Base-by-base conservation (phyloP, 2,329 filamentous ascomycete genomes). In the Aspergillus pseudotamarii region DNA sequence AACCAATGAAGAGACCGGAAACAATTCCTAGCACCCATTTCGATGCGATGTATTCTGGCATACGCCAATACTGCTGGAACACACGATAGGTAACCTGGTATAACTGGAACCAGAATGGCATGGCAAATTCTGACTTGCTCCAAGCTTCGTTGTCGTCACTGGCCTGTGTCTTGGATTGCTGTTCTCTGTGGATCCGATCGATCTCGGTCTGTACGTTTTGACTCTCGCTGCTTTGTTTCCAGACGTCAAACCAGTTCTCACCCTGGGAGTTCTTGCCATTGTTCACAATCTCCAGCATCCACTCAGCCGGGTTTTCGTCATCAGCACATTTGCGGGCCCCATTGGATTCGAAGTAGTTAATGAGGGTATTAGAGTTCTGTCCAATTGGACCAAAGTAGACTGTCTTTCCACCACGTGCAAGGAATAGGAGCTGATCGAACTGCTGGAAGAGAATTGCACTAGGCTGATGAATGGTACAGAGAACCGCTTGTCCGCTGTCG, bases 381-480 rank as follows among this genome's bases (percentile, higher is more conserved):
- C 89, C 89, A 48, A 90, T 87, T 5, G 89, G 80, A 1, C 88
- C 89, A 73, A 90, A 90, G 69, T 91, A 91, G 0, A 89, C 86
- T 0, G 87, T 90, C 71, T 84, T 87, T 0, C 88, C 89, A 14
- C 88, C 88, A 57, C 83, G 83, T 1, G 86, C 86, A 0, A 91
- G 80, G 71, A 91, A 88, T 0, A 90, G 76, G 1, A 90, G 75
- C 1, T 82, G 80, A 65, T 90, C 88, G 56, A 89, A 97, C 63
- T 92, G 88, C 76, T 96, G 91, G 82, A 97, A 96, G 54, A 97
- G 84, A 82, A 96, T 92, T 45, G 93, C 92, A 14, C 91, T 94
- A 16, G 94, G 94, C 76, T 97, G 94, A 76, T 97, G 94, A 64
- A 97, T 96, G 0, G 94, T 97, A 79, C 92, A 96, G 16, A 97